A percentile compares a stretch with the other conserved stretches of the same genome.
These are phyloP conservation scores for Xylaria grammica DNA, from an alignment of 495 filamentous ascomycete species.

Conservation along the genomic window DNA sequence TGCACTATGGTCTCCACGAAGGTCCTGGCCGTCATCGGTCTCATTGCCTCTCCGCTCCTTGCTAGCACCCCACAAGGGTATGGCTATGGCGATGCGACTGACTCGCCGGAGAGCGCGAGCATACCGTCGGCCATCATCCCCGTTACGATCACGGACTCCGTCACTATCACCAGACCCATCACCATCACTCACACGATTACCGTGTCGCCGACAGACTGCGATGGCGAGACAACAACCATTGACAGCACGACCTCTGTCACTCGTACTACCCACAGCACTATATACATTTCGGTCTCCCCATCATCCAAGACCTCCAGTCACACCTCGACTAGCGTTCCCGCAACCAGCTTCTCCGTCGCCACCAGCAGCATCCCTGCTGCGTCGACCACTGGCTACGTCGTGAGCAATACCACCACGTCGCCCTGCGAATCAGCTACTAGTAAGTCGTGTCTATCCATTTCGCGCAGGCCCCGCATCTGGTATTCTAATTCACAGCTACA, in stretches of 20 bases:
- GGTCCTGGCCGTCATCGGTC: neutral
- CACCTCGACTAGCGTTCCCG: neutral
- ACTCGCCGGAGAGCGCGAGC: neutral
- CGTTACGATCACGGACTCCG: slow-evolving; percentile 11
- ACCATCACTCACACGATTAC: slow-evolving; percentile 8
- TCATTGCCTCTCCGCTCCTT: slow-evolving; percentile 2
- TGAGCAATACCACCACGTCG: neutral
- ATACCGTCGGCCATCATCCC: neutral
- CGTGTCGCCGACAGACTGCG: neutral
- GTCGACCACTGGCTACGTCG: neutral
- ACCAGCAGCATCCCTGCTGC: neutral
- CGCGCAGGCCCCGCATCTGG: neutral
- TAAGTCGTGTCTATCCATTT: neutral
- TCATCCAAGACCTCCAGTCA: neutral
- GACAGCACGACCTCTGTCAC: slow-evolving; percentile 12
- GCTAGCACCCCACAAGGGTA: slow-evolving; percentile 12
- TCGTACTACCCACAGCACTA: slow-evolving; percentile 2
- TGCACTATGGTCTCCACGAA: slow-evolving; percentile 5
- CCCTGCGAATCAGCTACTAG: neutral
- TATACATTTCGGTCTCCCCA: neutral
- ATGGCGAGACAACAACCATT: neutral
- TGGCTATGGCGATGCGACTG: slow-evolving; percentile 18
- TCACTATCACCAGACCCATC: slow-evolving; percentile 13
- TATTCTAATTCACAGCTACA: slow-evolving; percentile 11
- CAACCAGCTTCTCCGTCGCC: neutral